Evolutionary conservation across 1,284 basidiomycete genomes (phyloP).

Genomic region (Ganoderma sinense): DNA sequence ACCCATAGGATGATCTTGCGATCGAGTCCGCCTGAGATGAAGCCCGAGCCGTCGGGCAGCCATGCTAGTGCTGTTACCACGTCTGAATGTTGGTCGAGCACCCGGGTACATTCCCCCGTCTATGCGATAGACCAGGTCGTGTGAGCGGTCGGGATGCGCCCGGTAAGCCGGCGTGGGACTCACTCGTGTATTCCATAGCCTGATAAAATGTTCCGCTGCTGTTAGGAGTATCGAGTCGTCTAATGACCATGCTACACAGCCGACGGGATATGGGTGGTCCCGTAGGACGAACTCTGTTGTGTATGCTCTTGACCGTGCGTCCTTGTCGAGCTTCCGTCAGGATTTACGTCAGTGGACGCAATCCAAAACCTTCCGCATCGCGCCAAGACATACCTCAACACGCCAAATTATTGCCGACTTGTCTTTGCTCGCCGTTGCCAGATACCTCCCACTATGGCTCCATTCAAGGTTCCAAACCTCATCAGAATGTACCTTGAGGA

Average conservation of each 20-base stretch:
- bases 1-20: slow-evolving; percentile 91
- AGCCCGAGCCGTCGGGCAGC: slow-evolving; percentile 89
- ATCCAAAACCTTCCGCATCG: not conserved
- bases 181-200: slow-evolving; percentile 90
- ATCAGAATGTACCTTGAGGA: slow-evolving; percentile 87
- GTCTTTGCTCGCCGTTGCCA: slow-evolving; percentile 92
- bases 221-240: slow-evolving; percentile 87
- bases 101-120: slow-evolving; percentile 74
- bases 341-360: slow-evolving; percentile 12
- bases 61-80: slow-evolving; percentile 89
- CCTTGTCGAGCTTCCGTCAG: slow-evolving; percentile 52
- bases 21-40: slow-evolving; percentile 92
- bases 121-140: slow-evolving; percentile 39
- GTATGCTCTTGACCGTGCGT: slow-evolving; percentile 65
- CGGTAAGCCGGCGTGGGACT: slow-evolving; percentile 29
- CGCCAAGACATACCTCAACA: slow-evolving; percentile 65
- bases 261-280: slow-evolving; percentile 83
- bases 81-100: slow-evolving; percentile 79
- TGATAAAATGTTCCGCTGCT: slow-evolving; percentile 80
- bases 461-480: slow-evolving; percentile 97
- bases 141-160: not conserved
- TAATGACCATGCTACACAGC: slow-evolving; percentile 89
- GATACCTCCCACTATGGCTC: slow-evolving; percentile 87
- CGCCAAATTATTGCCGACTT: slow-evolving; percentile 91
- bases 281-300: slow-evolving; percentile 63